Evolutionary conservation across 164 flowering plant genomes (phyloP), one percentile per base, ranked within the genome.

Genomic region (Vitis amurensis): DNA sequence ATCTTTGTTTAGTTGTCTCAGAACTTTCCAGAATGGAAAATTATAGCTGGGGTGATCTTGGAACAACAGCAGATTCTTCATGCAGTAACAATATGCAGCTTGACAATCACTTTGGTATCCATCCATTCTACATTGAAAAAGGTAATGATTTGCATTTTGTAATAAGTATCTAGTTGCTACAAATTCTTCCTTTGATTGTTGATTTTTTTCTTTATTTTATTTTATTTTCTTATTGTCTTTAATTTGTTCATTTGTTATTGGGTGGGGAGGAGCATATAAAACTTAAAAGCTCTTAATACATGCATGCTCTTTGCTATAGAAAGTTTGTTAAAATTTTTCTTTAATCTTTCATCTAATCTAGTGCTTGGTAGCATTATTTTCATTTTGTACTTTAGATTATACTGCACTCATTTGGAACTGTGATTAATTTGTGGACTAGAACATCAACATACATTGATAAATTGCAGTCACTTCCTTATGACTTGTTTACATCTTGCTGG

Each of bases 111-210:
- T 96, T 96, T 81, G 98, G 99, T 17, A 80, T 96, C 37, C 37
- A 83, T 73, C 93, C 99, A 8, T 93, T 96, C 77, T 89, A 81
- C 67, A 90, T 95, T 56, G 77, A 74, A 53, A 91, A 80, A 83
- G 97, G 99, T 90, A 77, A 55, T 23, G 1, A 30, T 11, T 8
- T 62, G 37, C 44, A 37, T n/a, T 61, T 27, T 63, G 12, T 73
- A 8, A 23, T 51, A 44, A 37, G 6, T 3, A 3, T 6, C 6
- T 37, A 37, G 4, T 37, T 37, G 44, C 44, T 37, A 3, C 4
- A 37, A 6, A 37, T 37, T 6, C 44, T 37, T 37, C 44, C 44
- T 37, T 55, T n/a, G 8, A 17, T 49, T 68, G 55, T 3, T 51
- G 11, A 50, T 14, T 1, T 15, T 55, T 3, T 4, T 11, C 64